phyloP scores from a whole-genome alignment of 2,329 filamentous ascomycete species.

The Alternaria triticina region DNA sequence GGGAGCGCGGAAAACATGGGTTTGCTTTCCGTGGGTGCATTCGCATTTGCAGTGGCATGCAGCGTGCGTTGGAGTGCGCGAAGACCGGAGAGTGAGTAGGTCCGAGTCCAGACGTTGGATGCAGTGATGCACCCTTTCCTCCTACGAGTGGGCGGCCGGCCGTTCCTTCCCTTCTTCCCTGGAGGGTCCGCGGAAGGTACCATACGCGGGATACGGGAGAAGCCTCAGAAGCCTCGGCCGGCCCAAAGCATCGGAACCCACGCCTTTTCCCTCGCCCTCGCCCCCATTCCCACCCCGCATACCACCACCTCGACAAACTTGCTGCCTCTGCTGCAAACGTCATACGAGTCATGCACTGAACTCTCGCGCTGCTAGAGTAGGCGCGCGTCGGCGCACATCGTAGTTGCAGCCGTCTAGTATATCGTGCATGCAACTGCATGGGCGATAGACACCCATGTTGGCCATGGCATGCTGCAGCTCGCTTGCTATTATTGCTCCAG shows the following conservation, averaged over 20 bases:
- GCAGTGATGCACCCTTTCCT: background rate
- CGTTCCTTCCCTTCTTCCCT: slow-evolving; percentile 8
- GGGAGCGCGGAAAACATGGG: background rate
- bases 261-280: background rate
- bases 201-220: slow-evolving; percentile 15
- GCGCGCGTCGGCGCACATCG: background rate
- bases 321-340: background rate
- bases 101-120: background rate
- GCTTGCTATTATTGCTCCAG: slow-evolving; percentile 10
- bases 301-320: slow-evolving; percentile 3
- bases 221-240: slow-evolving; percentile 19
- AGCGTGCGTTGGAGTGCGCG: background rate
- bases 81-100: background rate
- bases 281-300: background rate
- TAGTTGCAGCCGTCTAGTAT: background rate
- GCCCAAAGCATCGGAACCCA: slow-evolving; percentile 12
- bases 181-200: slow-evolving; percentile 3
- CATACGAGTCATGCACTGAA: background rate
- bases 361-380: background rate
- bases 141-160: background rate
- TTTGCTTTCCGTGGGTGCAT: background rate
- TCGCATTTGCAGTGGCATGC: background rate
- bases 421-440: slow-evolving; percentile 3
- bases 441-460: background rate
- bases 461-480: slow-evolving; percentile 11